phyloP scores from a whole-genome alignment of 352 stramenopile species.

The Globisporangium paroecandrum region DNA sequence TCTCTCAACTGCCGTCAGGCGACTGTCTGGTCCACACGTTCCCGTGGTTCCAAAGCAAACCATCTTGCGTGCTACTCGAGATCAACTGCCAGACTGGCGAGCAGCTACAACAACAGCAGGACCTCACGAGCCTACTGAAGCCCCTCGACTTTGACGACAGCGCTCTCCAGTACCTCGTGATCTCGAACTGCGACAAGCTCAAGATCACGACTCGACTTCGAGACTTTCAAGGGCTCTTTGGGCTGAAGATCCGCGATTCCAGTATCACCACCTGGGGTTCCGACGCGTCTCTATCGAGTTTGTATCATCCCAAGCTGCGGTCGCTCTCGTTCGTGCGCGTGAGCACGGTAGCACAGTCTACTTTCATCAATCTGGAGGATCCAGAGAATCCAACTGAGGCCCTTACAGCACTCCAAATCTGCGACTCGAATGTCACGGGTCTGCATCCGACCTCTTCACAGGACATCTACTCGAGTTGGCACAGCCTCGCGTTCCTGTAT shows the following conservation, averaged over 20 bases:
- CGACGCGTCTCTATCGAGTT: background rate
- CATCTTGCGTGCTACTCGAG: slow-evolving; percentile 6
- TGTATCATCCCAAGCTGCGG: background rate
- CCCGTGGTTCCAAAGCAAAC: slow-evolving; percentile 1
- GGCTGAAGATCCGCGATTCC: slow-evolving; percentile 1
- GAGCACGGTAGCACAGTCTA: background rate
- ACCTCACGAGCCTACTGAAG: slow-evolving; percentile 2
- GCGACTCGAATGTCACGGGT: background rate
- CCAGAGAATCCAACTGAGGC: background rate
- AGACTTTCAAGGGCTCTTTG: slow-evolving; percentile 4
- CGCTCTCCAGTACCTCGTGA: slow-evolving; percentile 1
- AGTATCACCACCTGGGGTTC: background rate
- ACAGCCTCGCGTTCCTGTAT: slow-evolving; percentile 5
- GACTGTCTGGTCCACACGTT: slow-evolving; percentile 4
- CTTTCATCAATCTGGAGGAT: background rate
- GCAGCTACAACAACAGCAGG: background rate
- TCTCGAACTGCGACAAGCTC: slow-evolving; percentile 6
- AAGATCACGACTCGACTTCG: slow-evolving; percentile 6
- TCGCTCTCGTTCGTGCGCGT: slow-evolving; percentile 1
- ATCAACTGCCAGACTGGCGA: background rate
- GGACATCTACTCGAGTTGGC: background rate
- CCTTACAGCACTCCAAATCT: background rate
- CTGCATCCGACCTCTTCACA: background rate
- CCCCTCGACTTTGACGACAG: background rate
- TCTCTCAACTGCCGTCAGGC: background rate